phyloP scores from a whole-genome alignment of 2,329 filamentous ascomycete species.

The Orbilia ellipsospora region DNA sequence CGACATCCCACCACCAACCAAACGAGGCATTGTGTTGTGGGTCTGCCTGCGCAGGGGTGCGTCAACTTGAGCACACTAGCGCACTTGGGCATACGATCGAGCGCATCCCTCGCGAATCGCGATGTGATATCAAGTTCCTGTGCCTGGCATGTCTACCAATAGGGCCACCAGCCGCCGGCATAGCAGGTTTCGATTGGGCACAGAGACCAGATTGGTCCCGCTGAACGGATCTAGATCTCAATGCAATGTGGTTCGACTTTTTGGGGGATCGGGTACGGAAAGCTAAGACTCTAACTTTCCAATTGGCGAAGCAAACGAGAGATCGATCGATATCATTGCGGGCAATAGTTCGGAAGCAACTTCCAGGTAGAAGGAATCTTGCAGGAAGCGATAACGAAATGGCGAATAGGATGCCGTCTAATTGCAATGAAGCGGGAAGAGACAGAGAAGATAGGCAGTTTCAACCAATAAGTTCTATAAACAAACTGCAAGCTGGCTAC shows the following conservation, averaged over 20 bases:
- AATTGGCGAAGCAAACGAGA: background rate
- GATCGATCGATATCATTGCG: too few relatives aligned
- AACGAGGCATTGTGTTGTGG: background rate
- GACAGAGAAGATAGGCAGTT: too few relatives aligned
- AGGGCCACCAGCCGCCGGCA: constrained; percentile 29
- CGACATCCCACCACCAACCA: background rate
- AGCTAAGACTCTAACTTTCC: background rate
- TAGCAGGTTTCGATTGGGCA: background rate
- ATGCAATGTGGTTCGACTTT: too few relatives aligned
- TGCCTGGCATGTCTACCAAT: constrained; percentile 16
- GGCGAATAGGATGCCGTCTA: background rate
- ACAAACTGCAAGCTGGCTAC: too few relatives aligned
- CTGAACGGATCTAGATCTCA: constrained; percentile 20
- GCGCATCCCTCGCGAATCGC: constrained; percentile 28
- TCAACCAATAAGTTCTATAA: too few relatives aligned
- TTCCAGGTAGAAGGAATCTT: background rate
- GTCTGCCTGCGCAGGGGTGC: constrained; percentile 2
- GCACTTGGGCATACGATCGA: background rate
- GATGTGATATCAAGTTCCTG: constrained; percentile 17
- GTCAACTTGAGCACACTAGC: background rate
- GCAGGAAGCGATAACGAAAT: background rate
- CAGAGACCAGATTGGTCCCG: background rate
- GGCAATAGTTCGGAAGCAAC: background rate
- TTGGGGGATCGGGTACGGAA: too few relatives aligned
- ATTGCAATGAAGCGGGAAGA: background rate